Percentiles rank a stretch among this genome's conserved stretches.
Conservation (phyloP, 2,329 filamentous ascomycete species). For the Gaeumannomyces sp. region DNA sequence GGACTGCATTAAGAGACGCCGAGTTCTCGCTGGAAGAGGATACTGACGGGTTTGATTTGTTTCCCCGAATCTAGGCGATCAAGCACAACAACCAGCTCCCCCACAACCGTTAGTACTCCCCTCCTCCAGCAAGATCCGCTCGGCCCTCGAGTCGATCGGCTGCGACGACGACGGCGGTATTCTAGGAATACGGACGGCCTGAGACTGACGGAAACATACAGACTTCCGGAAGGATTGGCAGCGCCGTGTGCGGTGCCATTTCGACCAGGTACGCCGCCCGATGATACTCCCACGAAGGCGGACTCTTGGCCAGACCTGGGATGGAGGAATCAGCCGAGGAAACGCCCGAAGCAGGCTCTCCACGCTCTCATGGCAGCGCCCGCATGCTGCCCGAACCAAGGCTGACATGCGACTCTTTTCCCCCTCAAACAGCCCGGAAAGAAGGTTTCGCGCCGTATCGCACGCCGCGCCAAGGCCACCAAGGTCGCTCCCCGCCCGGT, state of each 20-base stretch:
- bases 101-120: conserved; percentile 72
- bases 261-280: conserved; percentile 80
- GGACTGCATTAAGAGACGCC: conserved; percentile 5
- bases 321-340: conserved; percentile 5
- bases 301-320: neutral
- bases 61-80: conserved; percentile 64
- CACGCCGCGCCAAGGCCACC: conserved; percentile 90
- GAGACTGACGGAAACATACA: conserved; percentile 40
- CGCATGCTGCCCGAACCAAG: conserved; percentile 14
- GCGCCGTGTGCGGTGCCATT: conserved; percentile 97
- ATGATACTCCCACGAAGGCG: conserved; percentile 2
- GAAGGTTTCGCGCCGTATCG: conserved; percentile 87
- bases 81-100: conserved; percentile 99
- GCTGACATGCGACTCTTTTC: conserved; percentile 27
- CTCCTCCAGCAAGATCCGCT: conserved; percentile 11
- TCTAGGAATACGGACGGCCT: neutral
- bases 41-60: conserved; percentile 28
- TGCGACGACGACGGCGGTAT: conserved; percentile 25
- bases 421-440: conserved; percentile 68
- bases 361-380: no score
- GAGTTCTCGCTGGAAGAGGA: conserved; percentile 15
- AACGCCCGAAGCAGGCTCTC: neutral
- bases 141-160: conserved; percentile 19
- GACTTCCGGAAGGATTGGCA: conserved; percentile 99
- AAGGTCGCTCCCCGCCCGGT: conserved; percentile 92